These are phyloP conservation scores for Hypoxylon sp. DNA, from an alignment of 2,329 filamentous ascomycete genomes.

Conservation along the genomic window DNA sequence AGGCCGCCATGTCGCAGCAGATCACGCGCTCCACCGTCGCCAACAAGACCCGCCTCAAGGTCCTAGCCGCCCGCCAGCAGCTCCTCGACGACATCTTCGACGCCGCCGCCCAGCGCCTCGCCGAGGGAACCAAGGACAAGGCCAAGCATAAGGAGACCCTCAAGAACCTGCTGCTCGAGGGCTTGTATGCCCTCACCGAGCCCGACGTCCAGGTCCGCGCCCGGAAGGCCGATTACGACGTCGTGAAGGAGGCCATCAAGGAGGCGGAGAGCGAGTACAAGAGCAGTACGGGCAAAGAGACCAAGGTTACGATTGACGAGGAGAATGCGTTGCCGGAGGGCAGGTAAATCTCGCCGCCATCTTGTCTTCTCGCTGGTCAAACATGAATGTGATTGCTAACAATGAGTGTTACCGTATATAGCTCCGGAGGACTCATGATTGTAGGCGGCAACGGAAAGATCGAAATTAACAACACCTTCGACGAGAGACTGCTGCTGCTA, in stretches of 20 bases:
- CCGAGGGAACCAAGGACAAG: conserved; percentile 74
- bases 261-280: conserved; percentile 86
- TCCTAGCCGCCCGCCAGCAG: conserved; percentile 88
- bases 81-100: conserved; percentile 92
- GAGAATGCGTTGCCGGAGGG: conserved; percentile 81
- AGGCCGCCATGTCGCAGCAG: conserved; percentile 97
- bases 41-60: conserved; percentile 94
- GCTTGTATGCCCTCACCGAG: conserved; percentile 89
- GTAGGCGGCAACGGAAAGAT: conserved; percentile 91
- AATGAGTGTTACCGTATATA: conserved; percentile 53
- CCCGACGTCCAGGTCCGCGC: conserved; percentile 78
- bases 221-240: conserved; percentile 81
- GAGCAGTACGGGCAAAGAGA: conserved; percentile 77
- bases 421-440: conserved; percentile 84
- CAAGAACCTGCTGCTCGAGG: conserved; percentile 87
- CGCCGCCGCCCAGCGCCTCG: conserved; percentile 78
- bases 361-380: not conserved
- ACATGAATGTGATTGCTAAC: conserved; percentile 17
- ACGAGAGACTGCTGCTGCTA: conserved; percentile 87
- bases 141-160: conserved; percentile 80
- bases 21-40: conserved; percentile 95
- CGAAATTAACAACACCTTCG: conserved; percentile 98
- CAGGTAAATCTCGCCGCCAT: conserved; percentile 71
- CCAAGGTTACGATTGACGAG: conserved; percentile 80
- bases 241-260: conserved; percentile 81